These are phyloP conservation scores for Suillus paluster DNA, from an alignment of 768 basidiomycete genomes.

Conservation along the genomic window DNA sequence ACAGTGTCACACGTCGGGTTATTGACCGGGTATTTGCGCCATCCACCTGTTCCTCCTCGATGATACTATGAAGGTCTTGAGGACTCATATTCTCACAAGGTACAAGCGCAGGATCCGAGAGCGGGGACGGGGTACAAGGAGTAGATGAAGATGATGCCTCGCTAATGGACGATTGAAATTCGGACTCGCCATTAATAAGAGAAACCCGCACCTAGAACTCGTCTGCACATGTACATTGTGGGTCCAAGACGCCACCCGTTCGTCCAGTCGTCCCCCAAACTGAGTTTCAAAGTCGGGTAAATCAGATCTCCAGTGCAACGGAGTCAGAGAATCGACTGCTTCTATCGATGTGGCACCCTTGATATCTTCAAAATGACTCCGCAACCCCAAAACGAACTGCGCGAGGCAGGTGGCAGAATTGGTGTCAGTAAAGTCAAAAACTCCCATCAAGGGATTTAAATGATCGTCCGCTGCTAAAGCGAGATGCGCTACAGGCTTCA, in stretches of 20 bases:
- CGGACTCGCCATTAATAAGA: background rate
- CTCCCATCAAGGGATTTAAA: background rate
- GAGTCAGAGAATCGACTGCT: background rate
- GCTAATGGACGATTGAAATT: background rate
- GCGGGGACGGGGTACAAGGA: background rate
- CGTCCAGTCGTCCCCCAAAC: background rate
- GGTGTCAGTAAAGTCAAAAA: background rate
- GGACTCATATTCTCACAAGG: background rate
- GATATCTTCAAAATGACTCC: background rate
- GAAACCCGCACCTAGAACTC: background rate
- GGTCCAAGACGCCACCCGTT: background rate
- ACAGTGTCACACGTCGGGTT: no score
- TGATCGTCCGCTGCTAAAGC: background rate
- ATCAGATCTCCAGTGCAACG: constrained; percentile 1
- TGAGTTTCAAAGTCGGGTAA: background rate
- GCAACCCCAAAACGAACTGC: constrained; percentile 3
- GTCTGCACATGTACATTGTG: background rate
- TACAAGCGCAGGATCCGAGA: background rate
- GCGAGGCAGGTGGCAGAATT: background rate
- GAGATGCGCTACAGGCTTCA: background rate
- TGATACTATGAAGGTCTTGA: background rate
- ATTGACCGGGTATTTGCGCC: background rate
- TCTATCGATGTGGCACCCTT: background rate
- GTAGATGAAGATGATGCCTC: background rate
- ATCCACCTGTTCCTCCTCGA: background rate